These are phyloP conservation scores for Cyberlindnera amylophila DNA, from an alignment of 805 yeast species.

Conservation along the genomic window DNA sequence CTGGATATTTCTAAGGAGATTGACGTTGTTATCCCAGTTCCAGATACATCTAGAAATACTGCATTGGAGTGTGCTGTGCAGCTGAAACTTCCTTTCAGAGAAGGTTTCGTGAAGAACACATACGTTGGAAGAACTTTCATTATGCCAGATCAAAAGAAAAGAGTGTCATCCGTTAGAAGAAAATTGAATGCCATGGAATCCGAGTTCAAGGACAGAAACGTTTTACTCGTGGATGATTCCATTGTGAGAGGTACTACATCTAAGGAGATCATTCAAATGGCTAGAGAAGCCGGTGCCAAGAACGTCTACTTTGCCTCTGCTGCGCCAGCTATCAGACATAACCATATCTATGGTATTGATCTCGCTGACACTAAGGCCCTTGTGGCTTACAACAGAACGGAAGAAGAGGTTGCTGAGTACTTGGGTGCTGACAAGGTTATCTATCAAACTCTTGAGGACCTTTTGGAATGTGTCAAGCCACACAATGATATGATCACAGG, in stretches of 20 bases:
- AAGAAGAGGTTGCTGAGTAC: constrained; percentile 67
- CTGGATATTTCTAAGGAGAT: constrained; percentile 52
- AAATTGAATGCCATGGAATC: constrained; percentile 94
- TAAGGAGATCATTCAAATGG: constrained; percentile 94
- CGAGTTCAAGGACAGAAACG: constrained; percentile 82
- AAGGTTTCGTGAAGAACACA: constrained; percentile 94
- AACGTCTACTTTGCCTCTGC: constrained; percentile 95
- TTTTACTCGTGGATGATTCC: constrained; percentile 91
- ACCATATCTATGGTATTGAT: constrained; percentile 97
- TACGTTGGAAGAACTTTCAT: constrained; percentile 97
- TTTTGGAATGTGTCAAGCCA: constrained; percentile 71
- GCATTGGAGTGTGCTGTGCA: constrained; percentile 89
- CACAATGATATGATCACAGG: constrained; percentile 42
- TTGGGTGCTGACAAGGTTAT: constrained; percentile 91
- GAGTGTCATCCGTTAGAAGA: constrained; percentile 89
- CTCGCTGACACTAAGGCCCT: constrained; percentile 92
- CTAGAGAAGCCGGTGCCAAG: constrained; percentile 96
- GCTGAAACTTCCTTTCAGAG: constrained; percentile 81
- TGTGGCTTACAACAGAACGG: constrained; percentile 79
- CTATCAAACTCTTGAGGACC: constrained; percentile 81
- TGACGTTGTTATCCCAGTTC: constrained; percentile 96
- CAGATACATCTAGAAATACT: constrained; percentile 95
- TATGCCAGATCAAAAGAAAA: constrained; percentile 96
- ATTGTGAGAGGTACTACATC: constrained; percentile 98
- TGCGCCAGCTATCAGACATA: constrained; percentile 95